A percentile compares a stretch with the other conserved stretches of the same genome.
These are phyloP conservation scores for Rhizopogon vinicolor DNA, from an alignment of 768 basidiomycete species.

Conservation along the genomic window DNA sequence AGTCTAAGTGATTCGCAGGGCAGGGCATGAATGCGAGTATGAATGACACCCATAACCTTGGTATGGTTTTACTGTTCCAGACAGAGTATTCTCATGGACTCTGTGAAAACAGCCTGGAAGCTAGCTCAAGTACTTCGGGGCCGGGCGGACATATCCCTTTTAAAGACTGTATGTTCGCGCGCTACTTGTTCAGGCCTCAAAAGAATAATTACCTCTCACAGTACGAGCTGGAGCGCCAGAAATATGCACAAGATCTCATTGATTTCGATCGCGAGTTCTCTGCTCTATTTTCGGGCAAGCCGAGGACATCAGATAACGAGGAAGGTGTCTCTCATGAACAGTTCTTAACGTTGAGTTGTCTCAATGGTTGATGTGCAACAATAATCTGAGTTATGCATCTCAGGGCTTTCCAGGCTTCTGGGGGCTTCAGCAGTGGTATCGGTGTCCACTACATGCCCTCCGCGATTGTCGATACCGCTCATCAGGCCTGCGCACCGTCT, in stretches of 20 bases:
- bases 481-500: slow-evolving; percentile 26
- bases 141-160: slow-evolving; percentile 31
- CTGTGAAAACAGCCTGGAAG: slow-evolving; percentile 36
- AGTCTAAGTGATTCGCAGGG: slow-evolving; percentile 29
- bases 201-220: slow-evolving; percentile 16
- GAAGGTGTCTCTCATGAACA: slow-evolving; percentile 30
- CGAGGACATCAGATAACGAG: slow-evolving; percentile 38
- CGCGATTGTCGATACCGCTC: slow-evolving; percentile 25
- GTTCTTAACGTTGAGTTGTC: slow-evolving; percentile 27
- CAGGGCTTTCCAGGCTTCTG: slow-evolving; percentile 34
- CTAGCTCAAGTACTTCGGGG: slow-evolving; percentile 40
- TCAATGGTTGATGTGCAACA: neutral
- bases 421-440: slow-evolving; percentile 32
- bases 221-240: slow-evolving; percentile 67
- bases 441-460: slow-evolving; percentile 38
- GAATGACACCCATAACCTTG: slow-evolving; percentile 71
- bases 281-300: slow-evolving; percentile 64
- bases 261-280: slow-evolving; percentile 64
- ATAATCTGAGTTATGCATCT: neutral
- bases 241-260: slow-evolving; percentile 70
- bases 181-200: neutral
- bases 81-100: neutral
- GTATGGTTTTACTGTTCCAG: slow-evolving; percentile 21
- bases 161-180: slow-evolving; percentile 34
- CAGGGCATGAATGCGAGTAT: slow-evolving; percentile 80